These are phyloP conservation scores for Byssoonygena ceratinophila DNA, from an alignment of 2,329 filamentous ascomycete species.

Conservation along the genomic window DNA sequence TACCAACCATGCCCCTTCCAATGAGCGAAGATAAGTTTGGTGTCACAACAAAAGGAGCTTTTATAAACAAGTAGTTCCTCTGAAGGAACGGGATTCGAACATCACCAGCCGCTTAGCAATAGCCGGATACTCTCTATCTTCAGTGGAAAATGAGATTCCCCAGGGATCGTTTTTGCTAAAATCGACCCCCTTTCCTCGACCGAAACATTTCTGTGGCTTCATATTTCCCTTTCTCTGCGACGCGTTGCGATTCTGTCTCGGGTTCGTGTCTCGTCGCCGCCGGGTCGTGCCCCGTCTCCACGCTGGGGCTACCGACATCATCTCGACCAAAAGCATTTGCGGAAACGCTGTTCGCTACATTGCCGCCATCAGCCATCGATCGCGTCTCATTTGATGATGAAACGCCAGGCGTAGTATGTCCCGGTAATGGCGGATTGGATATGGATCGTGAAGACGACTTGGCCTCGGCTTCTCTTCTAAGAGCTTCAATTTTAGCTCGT, in stretches of 20 bases:
- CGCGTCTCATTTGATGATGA: background rate
- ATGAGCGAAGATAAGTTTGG: background rate
- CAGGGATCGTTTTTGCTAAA: slow-evolving; percentile 48
- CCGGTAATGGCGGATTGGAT: background rate
- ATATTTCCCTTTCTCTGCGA: slow-evolving; percentile 77
- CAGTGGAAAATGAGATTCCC: too few relatives aligned
- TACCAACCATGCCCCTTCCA: background rate
- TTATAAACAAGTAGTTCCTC: too few relatives aligned
- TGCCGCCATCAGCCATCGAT: background rate
- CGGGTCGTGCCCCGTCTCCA: slow-evolving; percentile 66
- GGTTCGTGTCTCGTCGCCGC: slow-evolving; percentile 75
- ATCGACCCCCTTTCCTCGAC: slow-evolving; percentile 75
- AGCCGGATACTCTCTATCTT: too few relatives aligned
- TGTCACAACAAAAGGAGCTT: background rate
- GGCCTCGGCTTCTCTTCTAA: slow-evolving; percentile 13
- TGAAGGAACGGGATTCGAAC: too few relatives aligned
- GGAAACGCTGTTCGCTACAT: slow-evolving; percentile 1
- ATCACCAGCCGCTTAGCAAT: too few relatives aligned
- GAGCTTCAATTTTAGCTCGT: slow-evolving; percentile 23
- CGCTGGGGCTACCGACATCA: slow-evolving; percentile 56
- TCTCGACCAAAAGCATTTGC: slow-evolving; percentile 19
- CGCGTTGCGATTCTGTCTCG: slow-evolving; percentile 54
- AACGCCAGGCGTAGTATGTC: background rate
- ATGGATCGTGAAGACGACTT: background rate
- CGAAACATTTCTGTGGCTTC: slow-evolving; percentile 66